These are phyloP conservation scores for Corylus avellana DNA, from an alignment of 306 rosid genomes.

Conservation along the genomic window DNA sequence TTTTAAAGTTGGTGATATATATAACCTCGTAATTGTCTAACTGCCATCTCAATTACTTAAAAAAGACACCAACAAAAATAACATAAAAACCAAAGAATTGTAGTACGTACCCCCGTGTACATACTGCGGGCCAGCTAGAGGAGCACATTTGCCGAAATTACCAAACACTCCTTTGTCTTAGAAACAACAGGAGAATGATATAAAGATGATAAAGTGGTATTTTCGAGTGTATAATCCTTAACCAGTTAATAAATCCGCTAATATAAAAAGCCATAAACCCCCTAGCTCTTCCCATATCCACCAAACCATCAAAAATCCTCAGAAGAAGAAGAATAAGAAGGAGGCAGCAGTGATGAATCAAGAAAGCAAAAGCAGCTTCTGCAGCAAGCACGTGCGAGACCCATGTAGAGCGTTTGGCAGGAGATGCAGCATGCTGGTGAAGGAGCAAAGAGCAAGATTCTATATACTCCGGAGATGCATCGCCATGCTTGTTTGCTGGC, in stretches of 20 bases:
- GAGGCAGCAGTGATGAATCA: constrained; percentile 17
- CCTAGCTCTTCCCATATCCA: background rate
- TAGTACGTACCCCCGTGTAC: constrained; percentile 4
- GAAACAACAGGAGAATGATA: background rate
- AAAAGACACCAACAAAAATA: background rate
- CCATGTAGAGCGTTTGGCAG: constrained; percentile 55
- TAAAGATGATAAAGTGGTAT: background rate
- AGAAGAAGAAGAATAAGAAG: constrained; percentile 20
- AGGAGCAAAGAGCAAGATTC: constrained; percentile 77
- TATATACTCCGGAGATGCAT: constrained; percentile 74
- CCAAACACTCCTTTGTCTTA: background rate
- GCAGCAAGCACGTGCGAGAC: constrained; percentile 34
- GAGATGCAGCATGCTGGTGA: constrained; percentile 55
- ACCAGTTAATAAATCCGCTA: background rate
- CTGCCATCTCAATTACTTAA: constrained; percentile 5
- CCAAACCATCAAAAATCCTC: background rate
- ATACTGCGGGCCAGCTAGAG: constrained; percentile 26
- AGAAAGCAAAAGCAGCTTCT: constrained; percentile 32
- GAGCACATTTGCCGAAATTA: background rate
- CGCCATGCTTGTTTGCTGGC: constrained; percentile 81
- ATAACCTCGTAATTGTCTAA: constrained; percentile 13
- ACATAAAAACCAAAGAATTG: constrained; percentile 7
- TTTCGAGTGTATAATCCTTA: background rate
- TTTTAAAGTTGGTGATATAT: background rate
- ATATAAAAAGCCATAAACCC: constrained; percentile 2